Base-by-base conservation (phyloP, 495 filamentous ascomycete genomes). In the Clohesyomyces aquaticus region DNA sequence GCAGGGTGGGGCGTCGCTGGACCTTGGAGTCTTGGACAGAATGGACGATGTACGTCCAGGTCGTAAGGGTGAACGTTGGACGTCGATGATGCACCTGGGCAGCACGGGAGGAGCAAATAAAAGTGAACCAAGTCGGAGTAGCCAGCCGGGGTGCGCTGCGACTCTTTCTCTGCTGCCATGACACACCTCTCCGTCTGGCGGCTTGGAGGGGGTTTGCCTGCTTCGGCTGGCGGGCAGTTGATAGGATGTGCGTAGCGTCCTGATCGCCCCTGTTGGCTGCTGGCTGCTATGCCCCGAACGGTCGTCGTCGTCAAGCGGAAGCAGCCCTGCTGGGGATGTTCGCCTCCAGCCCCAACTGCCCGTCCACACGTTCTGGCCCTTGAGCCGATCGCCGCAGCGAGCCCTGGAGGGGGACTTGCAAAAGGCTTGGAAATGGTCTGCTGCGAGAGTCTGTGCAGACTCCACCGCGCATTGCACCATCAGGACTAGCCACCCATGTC, bases 311-410 rank as follows among this genome's bases (percentile, higher is more conserved):
- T 58, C 61, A 52, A 59, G 61, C 54, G 54, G 55, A 52, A 65
- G 61, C 61, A 56, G 53, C 43, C 43, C 35, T 54, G 53, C 43
- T 58, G 53, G 54, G 53, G 53, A 52, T 21, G 54, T 45, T 51
- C 43, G 53, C 61, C 63, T 14, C 45, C 52, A 38, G 48, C 58
- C 46, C 22, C 48, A 21, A 6, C n/a, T 48, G 32, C 25, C 60
- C 41, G 59, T 28, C 26, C 54, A 26, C 61, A 29, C 52, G 61
- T 63, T 61, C 63, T 66, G 57, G 63, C 63, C 63, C 63, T 29
- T 61, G 63, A 66, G 63, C 61, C 63, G 63, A 66, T 61, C 63
- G 51, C 22, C 56, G 63, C 58, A 56, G 21, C 47, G 27, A 19
- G 8, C 56, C 53, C 41, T 43, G 12, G 53, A n/a, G n/a, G n/a